Conservation (phyloP, 306 rosid species). For the Senna siamea region DNA sequence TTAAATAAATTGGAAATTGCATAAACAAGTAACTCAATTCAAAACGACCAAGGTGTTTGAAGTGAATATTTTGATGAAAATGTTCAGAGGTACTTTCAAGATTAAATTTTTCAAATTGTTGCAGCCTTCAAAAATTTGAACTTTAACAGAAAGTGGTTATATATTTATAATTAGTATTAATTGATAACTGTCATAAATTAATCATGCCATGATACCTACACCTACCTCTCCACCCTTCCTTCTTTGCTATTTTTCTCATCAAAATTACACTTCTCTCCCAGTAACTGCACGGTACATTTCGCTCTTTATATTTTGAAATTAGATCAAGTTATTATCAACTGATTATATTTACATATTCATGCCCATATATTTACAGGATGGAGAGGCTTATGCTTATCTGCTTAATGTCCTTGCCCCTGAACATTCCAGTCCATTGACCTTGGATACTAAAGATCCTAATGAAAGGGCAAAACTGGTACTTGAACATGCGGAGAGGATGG, state of each 20-base stretch:
- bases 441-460: constrained; percentile 70
- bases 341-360: constrained; percentile 29
- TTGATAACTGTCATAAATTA: neutral
- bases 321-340: constrained; percentile 25
- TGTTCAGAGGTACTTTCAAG: too few relatives aligned
- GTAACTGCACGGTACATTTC: neutral
- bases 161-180: too few relatives aligned
- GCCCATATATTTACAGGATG: constrained; percentile 60
- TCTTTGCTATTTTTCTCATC: neutral
- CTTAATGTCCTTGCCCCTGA: constrained; percentile 98
- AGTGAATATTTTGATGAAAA: too few relatives aligned
- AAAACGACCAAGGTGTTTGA: too few relatives aligned
- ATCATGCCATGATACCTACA: neutral
- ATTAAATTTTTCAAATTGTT: too few relatives aligned
- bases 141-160: too few relatives aligned
- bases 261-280: constrained; percentile 2
- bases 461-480: constrained; percentile 82
- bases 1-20: too few relatives aligned
- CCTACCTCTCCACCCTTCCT: neutral
- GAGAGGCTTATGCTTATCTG: constrained; percentile 92
- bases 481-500: constrained; percentile 97
- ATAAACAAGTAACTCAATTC: too few relatives aligned
- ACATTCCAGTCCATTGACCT: constrained; percentile 71
- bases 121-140: neutral
- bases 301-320: constrained; percentile 17